Percentiles rank a stretch among this genome's conserved stretches.
phyloP scores from a whole-genome alignment of 176 grass and related monocot genomes.

The Thinopyrum elongatum region DNA sequence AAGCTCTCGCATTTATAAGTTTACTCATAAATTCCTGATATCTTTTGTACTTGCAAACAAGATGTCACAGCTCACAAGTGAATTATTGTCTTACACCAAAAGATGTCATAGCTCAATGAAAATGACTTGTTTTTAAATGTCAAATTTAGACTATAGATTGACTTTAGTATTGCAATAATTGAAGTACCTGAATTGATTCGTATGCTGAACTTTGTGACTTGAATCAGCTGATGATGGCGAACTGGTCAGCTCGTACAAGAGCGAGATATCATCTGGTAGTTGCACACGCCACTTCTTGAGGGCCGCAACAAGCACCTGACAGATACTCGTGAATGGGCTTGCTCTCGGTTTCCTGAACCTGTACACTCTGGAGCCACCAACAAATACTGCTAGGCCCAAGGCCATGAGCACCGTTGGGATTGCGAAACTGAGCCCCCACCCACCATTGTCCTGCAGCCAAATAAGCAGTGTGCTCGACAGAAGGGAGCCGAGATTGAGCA shows the following conservation, averaged over 20 bases:
- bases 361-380: constrained; percentile 27
- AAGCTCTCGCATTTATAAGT: background rate
- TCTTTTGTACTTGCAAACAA: background rate
- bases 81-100: background rate
- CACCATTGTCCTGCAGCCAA: constrained; percentile 52
- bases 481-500: constrained; percentile 26
- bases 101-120: background rate
- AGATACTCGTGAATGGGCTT: constrained; percentile 44
- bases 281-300: constrained; percentile 37
- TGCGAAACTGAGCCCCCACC: constrained; percentile 38
- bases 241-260: constrained; percentile 22
- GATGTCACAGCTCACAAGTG: background rate
- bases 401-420: constrained; percentile 33
- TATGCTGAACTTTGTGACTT: constrained; percentile 6
- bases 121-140: background rate
- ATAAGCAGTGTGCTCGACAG: constrained; percentile 44
- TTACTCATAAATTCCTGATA: background rate
- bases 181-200: constrained; percentile 19
- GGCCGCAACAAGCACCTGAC: constrained; percentile 45
- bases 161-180: background rate
- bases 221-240: background rate
- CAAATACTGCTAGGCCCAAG: background rate
- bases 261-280: constrained; percentile 21
- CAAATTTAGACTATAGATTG: background rate
- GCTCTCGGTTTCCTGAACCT: constrained; percentile 19